Evolutionary conservation across 2,329 filamentous ascomycete genomes (phyloP), one percentile per base, ranked within the genome.

Genomic region (Aspergillus udagawae): DNA sequence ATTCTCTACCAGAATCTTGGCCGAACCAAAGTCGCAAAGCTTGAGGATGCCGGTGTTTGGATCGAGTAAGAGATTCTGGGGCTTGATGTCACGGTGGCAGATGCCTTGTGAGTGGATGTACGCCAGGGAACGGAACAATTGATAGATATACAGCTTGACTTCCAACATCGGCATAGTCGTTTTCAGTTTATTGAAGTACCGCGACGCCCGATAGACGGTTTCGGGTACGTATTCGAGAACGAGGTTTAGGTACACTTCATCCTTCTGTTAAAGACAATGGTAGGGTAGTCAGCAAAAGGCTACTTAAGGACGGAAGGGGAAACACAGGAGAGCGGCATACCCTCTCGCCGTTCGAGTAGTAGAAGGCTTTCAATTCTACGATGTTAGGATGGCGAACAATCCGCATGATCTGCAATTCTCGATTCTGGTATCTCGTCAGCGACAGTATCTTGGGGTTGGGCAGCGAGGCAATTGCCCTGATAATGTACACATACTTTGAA

Each of bases 171-270:
- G 94, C 94, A 99, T 99, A 53, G 93, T 97, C 6, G 92, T 96
- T 86, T 97, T 99, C 88, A 97, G 89, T 82, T 99, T 99, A 84
- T 95, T 97, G 84, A 99, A 99, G 80, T 97, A 97, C 70, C 94
- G 88, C 63, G 94, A 97, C 47, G 94, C 94, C 71, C 94, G 88
- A 78, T 99, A 99, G 52, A 99, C 94, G 12, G 94, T 99, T 81
- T 99, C 94, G 52, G 94, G 94, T 51, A 99, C 94, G 70, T 92
- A 99, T 75, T 99, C 94, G 75, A 97, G 91, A 53, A 99, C 93
- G 60, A 99, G 84, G 73, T 99, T 99, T 65, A 99, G 87, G 76
- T 97, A 99, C 41, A 99, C 94, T 79, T 99, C 94, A 76, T 99
- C 94, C 82, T 97, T 93, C 90, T 94, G 65, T 48, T 6, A 14